Percentiles rank a stretch among this genome's conserved stretches.
Conservation (phyloP, 495 filamentous ascomycete genomes). For the Neurospora sp. region DNA sequence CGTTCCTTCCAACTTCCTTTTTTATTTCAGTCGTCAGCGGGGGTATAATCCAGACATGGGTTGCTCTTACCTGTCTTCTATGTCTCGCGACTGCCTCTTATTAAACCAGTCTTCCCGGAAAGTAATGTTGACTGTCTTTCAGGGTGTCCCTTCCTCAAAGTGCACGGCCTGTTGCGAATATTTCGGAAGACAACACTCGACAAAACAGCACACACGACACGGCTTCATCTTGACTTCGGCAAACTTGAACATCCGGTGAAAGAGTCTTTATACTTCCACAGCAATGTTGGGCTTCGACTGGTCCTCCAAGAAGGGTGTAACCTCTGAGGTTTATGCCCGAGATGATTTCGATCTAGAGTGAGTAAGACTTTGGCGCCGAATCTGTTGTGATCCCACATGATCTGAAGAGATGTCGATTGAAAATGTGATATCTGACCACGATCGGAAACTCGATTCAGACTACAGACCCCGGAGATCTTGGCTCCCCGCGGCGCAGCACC, state of each 20-base stretch:
- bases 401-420: background rate
- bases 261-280: background rate
- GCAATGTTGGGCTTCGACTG: background rate
- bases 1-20: background rate
- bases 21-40: background rate
- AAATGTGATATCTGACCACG: conserved; percentile 16
- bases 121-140: background rate
- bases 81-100: background rate
- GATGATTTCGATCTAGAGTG: background rate
- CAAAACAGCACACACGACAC: background rate
- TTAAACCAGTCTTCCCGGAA: background rate
- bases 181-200: background rate
- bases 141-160: background rate
- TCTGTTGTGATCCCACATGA: background rate
- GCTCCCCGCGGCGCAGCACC: background rate
- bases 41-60: background rate
- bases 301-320: background rate
- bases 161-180: background rate
- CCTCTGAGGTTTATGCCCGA: background rate
- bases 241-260: background rate
- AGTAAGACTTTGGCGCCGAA: background rate
- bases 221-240: background rate
- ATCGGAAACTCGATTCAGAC: background rate
- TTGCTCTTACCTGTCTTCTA: background rate
- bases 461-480: background rate